A percentile compares a stretch with the other conserved stretches of the same genome.
These are phyloP conservation scores for Stellera chamaejasme DNA, from an alignment of 345 rosid genomes.

Conservation along the genomic window DNA sequence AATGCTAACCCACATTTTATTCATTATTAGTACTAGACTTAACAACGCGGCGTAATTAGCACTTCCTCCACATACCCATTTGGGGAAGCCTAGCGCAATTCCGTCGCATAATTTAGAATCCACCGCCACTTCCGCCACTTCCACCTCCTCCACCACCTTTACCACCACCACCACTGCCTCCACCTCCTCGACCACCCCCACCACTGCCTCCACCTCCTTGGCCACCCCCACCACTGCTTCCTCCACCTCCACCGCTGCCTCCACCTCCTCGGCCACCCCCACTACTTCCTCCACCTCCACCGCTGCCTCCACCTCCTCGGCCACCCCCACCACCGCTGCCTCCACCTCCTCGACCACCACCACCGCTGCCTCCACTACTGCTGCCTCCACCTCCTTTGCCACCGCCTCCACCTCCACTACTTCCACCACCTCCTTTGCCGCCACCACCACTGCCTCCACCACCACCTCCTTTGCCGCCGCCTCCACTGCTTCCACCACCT, in stretches of 20 bases:
- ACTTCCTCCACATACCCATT: too few relatives aligned
- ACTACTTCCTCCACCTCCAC: background rate
- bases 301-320: background rate
- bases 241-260: background rate
- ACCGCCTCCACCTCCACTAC: background rate
- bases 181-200: background rate
- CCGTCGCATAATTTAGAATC: too few relatives aligned
- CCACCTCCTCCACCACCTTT: background rate
- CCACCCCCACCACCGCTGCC: background rate
- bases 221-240: background rate
- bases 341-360: background rate
- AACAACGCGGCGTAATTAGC: too few relatives aligned
- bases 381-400: background rate
- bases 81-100: too few relatives aligned
- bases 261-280: background rate
- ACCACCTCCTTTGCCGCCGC: background rate
- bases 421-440: background rate
- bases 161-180: background rate
- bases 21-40: too few relatives aligned
- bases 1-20: too few relatives aligned
- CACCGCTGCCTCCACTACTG: background rate
- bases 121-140: background rate
- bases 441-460: background rate
- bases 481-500: background rate
- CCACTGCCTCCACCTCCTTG: background rate